These are phyloP conservation scores for Suillus sp. DNA, from an alignment of 768 basidiomycete genomes.

Conservation along the genomic window DNA sequence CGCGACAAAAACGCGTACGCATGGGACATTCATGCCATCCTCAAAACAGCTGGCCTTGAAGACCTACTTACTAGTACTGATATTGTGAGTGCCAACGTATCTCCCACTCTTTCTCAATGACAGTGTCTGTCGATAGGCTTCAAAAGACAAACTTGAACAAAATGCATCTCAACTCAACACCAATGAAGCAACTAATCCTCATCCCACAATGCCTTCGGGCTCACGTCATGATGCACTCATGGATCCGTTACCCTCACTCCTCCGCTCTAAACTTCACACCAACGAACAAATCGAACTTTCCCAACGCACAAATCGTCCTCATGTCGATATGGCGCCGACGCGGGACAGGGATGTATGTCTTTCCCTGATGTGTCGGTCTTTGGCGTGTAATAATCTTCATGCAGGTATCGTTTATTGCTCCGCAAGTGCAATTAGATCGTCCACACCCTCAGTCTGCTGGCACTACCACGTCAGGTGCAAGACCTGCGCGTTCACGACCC, in stretches of 20 bases:
- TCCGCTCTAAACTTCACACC: neutral
- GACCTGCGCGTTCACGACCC: neutral
- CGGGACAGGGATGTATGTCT: neutral
- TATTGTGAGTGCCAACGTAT: too few relatives aligned
- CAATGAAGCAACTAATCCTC: too few relatives aligned
- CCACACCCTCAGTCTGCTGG: neutral
- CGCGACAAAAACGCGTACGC: too few relatives aligned
- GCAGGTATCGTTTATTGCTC: neutral
- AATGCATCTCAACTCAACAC: too few relatives aligned
- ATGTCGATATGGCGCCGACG: neutral
- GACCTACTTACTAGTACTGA: too few relatives aligned
- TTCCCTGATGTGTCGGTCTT: too few relatives aligned
- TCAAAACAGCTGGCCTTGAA: neutral
- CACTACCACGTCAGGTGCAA: neutral
- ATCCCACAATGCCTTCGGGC: too few relatives aligned
- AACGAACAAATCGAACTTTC: neutral
- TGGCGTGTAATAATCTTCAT: neutral
- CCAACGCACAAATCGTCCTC: neutral
- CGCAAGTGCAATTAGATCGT: neutral
- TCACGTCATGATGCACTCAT: neutral
- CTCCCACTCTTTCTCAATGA: too few relatives aligned
- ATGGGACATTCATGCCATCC: neutral
- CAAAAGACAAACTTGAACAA: too few relatives aligned
- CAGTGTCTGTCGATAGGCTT: too few relatives aligned
- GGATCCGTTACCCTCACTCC: neutral